Evolutionary conservation across 1,284 basidiomycete species (phyloP).

Genomic region (Rhodotorula sp.): DNA sequence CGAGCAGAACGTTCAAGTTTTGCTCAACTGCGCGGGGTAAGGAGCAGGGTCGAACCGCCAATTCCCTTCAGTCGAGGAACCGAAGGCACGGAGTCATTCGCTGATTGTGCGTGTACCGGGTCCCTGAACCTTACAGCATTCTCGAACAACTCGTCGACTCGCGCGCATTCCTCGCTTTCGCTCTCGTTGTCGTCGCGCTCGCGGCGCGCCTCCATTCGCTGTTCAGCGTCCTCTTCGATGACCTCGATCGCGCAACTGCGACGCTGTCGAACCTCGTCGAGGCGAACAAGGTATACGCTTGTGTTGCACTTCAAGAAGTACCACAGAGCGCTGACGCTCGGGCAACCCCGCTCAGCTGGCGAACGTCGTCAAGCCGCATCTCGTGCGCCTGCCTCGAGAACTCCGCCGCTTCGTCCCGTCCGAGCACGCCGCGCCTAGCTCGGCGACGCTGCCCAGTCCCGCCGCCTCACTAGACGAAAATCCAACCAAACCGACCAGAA

Average conservation of each 20-base stretch:
- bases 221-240: constrained; percentile 16
- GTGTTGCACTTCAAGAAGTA: not conserved
- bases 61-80: not conserved
- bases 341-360: not conserved
- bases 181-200: constrained; percentile 32
- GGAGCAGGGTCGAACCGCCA: not conserved
- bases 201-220: constrained; percentile 30
- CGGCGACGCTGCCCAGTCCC: not conserved
- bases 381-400: not conserved
- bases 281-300: constrained; percentile 8
- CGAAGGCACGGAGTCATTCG: not conserved
- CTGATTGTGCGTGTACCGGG: not conserved
- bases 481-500: no score
- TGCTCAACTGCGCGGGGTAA: constrained; percentile 26
- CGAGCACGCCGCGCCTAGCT: not conserved
- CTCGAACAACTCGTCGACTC: constrained; percentile 38
- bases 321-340: no score
- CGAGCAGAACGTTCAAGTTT: constrained; percentile 15
- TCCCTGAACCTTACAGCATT: constrained; percentile 13
- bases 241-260: constrained; percentile 6
- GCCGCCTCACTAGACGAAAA: not conserved
- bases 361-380: not conserved
- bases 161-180: constrained; percentile 35
- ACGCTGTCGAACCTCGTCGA: constrained; percentile 22
- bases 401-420: not conserved